Conservation (phyloP, 1,284 basidiomycete species). For the Boletellus sp. region DNA sequence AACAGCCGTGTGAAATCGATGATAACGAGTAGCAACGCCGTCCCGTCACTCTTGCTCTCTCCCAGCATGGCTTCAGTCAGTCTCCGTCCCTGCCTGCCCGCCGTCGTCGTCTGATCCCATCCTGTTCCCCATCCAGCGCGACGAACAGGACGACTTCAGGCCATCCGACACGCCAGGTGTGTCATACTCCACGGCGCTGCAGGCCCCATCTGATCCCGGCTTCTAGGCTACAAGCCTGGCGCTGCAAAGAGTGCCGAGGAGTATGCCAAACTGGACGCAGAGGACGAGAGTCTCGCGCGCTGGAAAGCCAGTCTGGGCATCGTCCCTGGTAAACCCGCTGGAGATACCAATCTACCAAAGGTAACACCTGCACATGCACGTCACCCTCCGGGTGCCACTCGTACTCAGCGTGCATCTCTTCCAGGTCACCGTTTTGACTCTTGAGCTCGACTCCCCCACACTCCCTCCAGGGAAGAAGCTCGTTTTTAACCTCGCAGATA, state of each 20-base stretch:
- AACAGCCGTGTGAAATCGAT: conserved; percentile 34
- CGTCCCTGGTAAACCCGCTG: conserved; percentile 46
- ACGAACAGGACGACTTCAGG: conserved; percentile 62
- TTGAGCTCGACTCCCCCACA: conserved; percentile 68
- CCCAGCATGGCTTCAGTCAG: conserved; percentile 43
- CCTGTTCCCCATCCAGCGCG: conserved; percentile 38
- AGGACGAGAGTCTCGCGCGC: conserved; percentile 81
- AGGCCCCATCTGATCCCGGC: conserved; percentile 17
- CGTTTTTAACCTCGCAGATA: conserved; percentile 51
- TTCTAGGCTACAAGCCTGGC: conserved; percentile 67
- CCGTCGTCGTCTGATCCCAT: conserved; percentile 9
- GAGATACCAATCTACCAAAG: conserved; percentile 56
- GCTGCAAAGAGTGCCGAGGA: conserved; percentile 66
- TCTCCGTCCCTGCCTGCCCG: conserved; percentile 7
- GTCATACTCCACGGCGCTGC: conserved; percentile 2
- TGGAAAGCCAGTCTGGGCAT: conserved; percentile 92
- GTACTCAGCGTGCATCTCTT: conserved; percentile 3
- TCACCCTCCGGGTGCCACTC: conserved; percentile 6
- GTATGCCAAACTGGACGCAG: conserved; percentile 73
- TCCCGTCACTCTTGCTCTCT: conserved; percentile 19
- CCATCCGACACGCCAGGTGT: conserved; percentile 64
- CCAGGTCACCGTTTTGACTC: conserved; percentile 63
- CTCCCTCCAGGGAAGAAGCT: conserved; percentile 63
- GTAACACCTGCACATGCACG: conserved; percentile 33
- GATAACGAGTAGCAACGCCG: conserved; percentile 27